phyloP scores from a whole-genome alignment of 768 basidiomycete genomes.

The Collybiopsis confluens region DNA sequence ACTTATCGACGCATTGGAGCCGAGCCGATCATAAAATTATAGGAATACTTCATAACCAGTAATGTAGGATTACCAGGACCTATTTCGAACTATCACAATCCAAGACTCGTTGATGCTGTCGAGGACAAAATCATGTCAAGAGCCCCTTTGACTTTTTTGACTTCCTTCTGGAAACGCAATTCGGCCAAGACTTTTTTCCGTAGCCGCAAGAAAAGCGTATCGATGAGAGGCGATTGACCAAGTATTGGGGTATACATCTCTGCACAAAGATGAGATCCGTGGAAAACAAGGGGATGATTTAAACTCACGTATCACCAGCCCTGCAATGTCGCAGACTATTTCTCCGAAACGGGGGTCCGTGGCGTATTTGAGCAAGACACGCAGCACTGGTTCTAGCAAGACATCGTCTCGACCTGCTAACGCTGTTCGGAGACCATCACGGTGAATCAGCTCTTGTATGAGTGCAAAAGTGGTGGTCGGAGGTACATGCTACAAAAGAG shows the following conservation, averaged over 20 bases:
- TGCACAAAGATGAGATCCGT: conserved; percentile 26
- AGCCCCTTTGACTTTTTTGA: conserved; percentile 79
- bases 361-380: conserved; percentile 79
- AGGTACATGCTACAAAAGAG: conserved; percentile 60
- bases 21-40: conserved; percentile 9
- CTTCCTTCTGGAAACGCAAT: conserved; percentile 82
- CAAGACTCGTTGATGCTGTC: conserved; percentile 18
- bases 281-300: background rate
- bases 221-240: conserved; percentile 93
- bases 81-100: background rate
- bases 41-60: no score
- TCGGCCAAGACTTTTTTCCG: conserved; percentile 84
- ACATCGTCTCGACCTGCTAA: conserved; percentile 91
- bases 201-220: conserved; percentile 76
- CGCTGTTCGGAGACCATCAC: conserved; percentile 83
- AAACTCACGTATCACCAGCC: conserved; percentile 75
- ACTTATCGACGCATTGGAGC: conserved; percentile 58
- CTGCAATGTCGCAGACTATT: conserved; percentile 76
- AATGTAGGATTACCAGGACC: no score
- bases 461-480: conserved; percentile 86
- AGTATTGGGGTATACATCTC: conserved; percentile 90
- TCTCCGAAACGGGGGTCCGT: conserved; percentile 92
- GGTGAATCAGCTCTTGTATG: conserved; percentile 88
- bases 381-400: conserved; percentile 86
- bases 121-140: conserved; percentile 86